Percentiles rank a stretch among this genome's conserved stretches.
Conservation (phyloP, 2,329 filamentous ascomycete genomes). For the Dactylellina sp. region DNA sequence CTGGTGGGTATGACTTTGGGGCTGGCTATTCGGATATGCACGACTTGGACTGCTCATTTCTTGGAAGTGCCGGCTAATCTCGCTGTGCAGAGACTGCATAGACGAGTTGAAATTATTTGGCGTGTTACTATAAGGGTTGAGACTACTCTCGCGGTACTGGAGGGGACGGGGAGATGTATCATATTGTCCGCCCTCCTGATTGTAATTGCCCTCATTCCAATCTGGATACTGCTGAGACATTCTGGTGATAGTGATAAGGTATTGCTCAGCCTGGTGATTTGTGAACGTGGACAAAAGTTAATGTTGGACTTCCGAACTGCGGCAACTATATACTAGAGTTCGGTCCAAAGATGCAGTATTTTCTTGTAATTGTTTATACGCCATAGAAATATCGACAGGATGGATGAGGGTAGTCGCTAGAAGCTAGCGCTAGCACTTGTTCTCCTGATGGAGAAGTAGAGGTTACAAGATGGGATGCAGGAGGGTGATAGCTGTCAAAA, state of each 20-base stretch:
- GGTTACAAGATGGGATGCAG: background rate
- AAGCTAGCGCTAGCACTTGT: too few species aligned
- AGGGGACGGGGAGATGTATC: conserved; percentile 44
- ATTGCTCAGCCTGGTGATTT: conserved; percentile 10
- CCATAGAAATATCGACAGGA: background rate
- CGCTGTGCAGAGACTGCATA: conserved; percentile 52
- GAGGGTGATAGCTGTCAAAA: conserved; percentile 51
- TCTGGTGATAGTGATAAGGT: conserved; percentile 6
- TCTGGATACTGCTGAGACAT: conserved; percentile 52
- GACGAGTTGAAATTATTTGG: conserved; percentile 32
- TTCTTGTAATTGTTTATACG: too few species aligned
- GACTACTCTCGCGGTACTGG: conserved; percentile 40
- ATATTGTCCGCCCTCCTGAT: conserved; percentile 24
- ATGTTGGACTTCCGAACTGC: conserved; percentile 40
- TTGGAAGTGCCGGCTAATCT: conserved; percentile 47
- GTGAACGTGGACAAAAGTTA: conserved; percentile 56
- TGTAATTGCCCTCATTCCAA: conserved; percentile 37
- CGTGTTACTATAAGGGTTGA: conserved; percentile 31
- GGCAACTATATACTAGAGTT: conserved; percentile 32
- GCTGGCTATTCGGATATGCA: conserved; percentile 8
- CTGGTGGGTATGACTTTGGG: conserved; percentile 9
- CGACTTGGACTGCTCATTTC: conserved; percentile 40
- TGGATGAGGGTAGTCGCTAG: background rate
- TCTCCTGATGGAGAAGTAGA: background rate
- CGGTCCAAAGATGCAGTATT: background rate